A percentile compares a stretch with the other conserved stretches of the same genome.
These are phyloP conservation scores for Grosmannia penicillata DNA, from an alignment of 2,329 filamentous ascomycete species.

Conservation along the genomic window DNA sequence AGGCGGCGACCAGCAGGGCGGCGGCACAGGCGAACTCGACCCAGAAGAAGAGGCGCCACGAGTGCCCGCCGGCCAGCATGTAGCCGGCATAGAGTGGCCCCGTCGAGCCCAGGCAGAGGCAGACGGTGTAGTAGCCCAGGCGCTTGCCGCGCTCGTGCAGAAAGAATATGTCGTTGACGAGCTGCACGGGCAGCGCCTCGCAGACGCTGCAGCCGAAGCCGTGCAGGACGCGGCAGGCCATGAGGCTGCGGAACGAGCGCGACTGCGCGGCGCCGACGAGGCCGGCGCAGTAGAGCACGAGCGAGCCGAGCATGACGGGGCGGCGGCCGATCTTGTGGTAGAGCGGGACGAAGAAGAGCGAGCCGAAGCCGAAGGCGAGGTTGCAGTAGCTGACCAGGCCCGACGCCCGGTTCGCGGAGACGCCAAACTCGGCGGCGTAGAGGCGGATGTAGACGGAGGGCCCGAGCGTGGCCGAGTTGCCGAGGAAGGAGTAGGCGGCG, in stretches of 20 bases:
- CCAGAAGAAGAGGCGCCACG: conserved; percentile 47
- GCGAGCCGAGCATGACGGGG: conserved; percentile 25
- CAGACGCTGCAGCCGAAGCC: conserved; percentile 27
- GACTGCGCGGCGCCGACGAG: conserved; percentile 23
- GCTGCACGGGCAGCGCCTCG: conserved; percentile 28
- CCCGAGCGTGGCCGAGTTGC: conserved; percentile 39
- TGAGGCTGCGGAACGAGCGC: conserved; percentile 20
- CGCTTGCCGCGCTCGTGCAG: conserved; percentile 33
- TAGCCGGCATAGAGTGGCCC: conserved; percentile 45
- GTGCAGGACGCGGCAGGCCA: conserved; percentile 24
- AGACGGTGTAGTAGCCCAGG: conserved; percentile 45
- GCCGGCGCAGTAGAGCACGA: conserved; percentile 23
- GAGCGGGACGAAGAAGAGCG: conserved; percentile 38
- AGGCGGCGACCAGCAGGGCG: conserved; percentile 16
- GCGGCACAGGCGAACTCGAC: conserved; percentile 37
- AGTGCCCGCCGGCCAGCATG: conserved; percentile 42
- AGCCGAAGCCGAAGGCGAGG: conserved; percentile 42
- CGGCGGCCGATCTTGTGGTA: conserved; percentile 35
- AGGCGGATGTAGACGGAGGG: conserved; percentile 43
- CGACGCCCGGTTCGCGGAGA: conserved; percentile 35
- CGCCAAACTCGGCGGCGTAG: conserved; percentile 34
- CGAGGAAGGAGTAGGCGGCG: conserved; percentile 41
- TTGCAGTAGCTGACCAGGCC: conserved; percentile 45
- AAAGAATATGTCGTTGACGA: conserved; percentile 31
- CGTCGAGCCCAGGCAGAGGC: conserved; percentile 38